Evolutionary conservation across 108 stramenopile species (phyloP), one percentile per base, ranked within the genome.

Genomic region (Nitzschia sp.): DNA sequence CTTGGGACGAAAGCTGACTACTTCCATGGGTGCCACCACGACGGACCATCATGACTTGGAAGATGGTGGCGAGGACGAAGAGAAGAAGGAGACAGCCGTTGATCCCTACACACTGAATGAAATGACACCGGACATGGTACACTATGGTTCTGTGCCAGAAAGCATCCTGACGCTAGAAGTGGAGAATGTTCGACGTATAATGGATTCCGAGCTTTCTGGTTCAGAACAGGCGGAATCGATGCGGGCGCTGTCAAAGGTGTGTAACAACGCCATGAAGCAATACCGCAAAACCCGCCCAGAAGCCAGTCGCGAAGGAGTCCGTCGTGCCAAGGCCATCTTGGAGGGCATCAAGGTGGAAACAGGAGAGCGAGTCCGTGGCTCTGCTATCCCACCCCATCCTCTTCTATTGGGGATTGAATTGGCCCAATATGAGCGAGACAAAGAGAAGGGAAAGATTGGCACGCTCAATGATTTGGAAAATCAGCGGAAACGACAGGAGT

Each of bases 41-140:
- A 69, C 60, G n/a, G 38, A 75, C 23, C 68, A 24, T 46, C 65
- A 9, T 21, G 83, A 70, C 18, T 32, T 54, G 9, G 67, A 54
- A 61, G 75, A 34, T 18, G 49, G 51, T 24, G 68, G 69, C 13
- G 29, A 45, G 15, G 72, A 74, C 34, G 70, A 58, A 13, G 67
- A 81, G 6, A 59, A 17, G 45, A 64, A 72, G 13, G 51, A 42
- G 3, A 24, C 60, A 5, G 67, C 68, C 42, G 75, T 84, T n/a
- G 60, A 83, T 28, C 64, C 82, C 4, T 98, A 98, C 82, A 80
- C 76, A 0, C 68, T 98, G 21, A 72, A 78, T n/a, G 86, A 95
- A 59, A 96, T 98, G 94, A 96, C 93, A 18, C 95, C 98, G 9
- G 95, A 96, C 15, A 90, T 94, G 85, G 97, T 98, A 8, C 97